Evolutionary conservation across 768 basidiomycete species (phyloP), one percentile per base, ranked within the genome.

Genomic region (Strobilomyces echinocephalus): DNA sequence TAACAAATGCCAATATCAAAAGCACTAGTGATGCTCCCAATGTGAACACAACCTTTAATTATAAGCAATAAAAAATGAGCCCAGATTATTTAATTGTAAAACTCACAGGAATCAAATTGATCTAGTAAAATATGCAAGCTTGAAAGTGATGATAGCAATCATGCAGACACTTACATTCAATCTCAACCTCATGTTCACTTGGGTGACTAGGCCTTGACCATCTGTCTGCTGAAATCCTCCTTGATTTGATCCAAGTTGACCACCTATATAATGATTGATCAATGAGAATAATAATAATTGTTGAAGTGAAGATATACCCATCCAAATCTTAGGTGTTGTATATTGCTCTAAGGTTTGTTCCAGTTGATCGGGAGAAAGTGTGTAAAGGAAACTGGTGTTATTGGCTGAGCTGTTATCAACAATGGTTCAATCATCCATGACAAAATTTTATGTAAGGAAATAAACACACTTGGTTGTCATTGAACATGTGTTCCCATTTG

Each of bases 21-120:
- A 61, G 39, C 0, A 48, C 4, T 1, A 62, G 24, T 20, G 60
- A 62, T 46, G 48, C 47, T 15, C 12, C 35, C 15, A 14, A 35
- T 4, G 35, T 14, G 15, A 35, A 35, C 15, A 35, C 15, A 14
- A 59, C 46, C 60, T n/a, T n/a, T n/a, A n/a, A n/a, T 62, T 16
- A 28, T 36, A 15, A 20, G 14, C 6, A 30, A 41, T 40, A 0
- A 49, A 38, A 5, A 24, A 7, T 26, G 1, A 18, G 4, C 21
- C 24, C 3, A 28, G 28, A 4, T 28, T 28, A 8, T 8, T 28
- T 28, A 8, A 28, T 28, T 28, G 8, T 33, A 10, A 43, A 2
- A 15, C 61, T 43, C 6, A 59, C 60, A 18, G 60, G 57, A 35
- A 58, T 16, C 10, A 8, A 7, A 43, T 61, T 61, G 50, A 61